Base-by-base conservation (phyloP, 2,329 filamentous ascomycete genomes). In the Fusarium mundagurra region DNA sequence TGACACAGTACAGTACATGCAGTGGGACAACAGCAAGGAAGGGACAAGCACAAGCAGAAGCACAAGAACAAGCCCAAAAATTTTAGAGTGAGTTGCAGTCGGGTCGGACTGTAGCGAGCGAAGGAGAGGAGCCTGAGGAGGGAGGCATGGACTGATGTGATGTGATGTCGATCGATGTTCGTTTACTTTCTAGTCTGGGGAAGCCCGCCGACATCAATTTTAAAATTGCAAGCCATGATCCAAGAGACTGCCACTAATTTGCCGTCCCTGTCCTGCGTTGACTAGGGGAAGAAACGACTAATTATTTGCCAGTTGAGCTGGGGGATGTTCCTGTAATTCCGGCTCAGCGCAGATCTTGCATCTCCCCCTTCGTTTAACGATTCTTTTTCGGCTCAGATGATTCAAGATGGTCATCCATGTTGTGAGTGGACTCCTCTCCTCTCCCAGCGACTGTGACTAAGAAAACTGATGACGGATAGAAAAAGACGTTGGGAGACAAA, bases 201-300 rank as follows among this genome's bases (percentile, higher is more conserved):
- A 79, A 78, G 69, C 76, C 75, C 66, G 67, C 75, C 72, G 71
- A 64, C 68, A 72, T 76, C 76, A 76, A 79, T 78, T 79, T 79
- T 77, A 78, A 79, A 71, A 72, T 78, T 75, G 67, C 78, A 79
- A 79, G 77, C 77, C 76, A 79, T 76, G 76, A 78, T 79, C 63
- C 75, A 75, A 72, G 69, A 64, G 57, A 53, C 60, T 45, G 64
- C 57, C 63, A 68, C 66, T 79, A 79, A 78, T 79, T 79, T 77
- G 63, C 75, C 65, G 73, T 69, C 58, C 75, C 72, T 74, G 61
- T 57, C 54, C 66, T 63, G 67, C 53, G 59, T 67, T 70, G 75
- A 74, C 73, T 58, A 64, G 74, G 66, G 69, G 59, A 55, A 33
- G 44, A 70, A 66, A 57, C 63, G 53, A 38, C 67, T 51, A 47